These are phyloP conservation scores for Eimeria necatrix DNA, from an alignment of 169 alveolate species.

Conservation along the genomic window DNA sequence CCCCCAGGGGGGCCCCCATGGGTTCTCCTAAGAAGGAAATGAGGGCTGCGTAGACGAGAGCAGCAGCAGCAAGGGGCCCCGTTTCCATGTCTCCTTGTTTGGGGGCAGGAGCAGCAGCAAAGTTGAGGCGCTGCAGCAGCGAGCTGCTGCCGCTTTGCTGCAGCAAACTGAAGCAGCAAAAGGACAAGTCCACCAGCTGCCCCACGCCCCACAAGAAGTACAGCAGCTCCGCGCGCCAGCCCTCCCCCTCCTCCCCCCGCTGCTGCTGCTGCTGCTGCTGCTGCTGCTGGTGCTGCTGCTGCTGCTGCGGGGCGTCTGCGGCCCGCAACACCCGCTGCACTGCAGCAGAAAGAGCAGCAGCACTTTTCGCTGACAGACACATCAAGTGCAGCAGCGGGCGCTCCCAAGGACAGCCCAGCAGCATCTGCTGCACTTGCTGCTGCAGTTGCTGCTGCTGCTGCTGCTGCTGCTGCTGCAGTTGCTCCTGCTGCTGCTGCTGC, in stretches of 20 bases:
- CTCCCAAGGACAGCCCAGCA: not conserved
- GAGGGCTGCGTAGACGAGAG: conserved; percentile 41
- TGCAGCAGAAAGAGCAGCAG: not conserved
- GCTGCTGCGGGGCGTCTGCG: not conserved
- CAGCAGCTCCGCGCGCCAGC: too few relatives aligned
- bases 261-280: conserved; percentile 62
- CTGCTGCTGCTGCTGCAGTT: not conserved
- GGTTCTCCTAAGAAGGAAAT: not conserved
- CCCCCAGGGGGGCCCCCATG: too few relatives aligned
- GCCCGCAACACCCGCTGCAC: not conserved
- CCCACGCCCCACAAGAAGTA: conserved; percentile 12
- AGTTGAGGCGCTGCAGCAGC: conserved; percentile 37
- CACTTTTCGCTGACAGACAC: not conserved
- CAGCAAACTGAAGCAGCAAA: not conserved
- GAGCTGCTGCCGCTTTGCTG: not conserved
- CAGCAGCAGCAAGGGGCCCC: conserved; percentile 8
- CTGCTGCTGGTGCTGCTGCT: conserved; percentile 50
- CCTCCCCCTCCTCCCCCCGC: conserved; percentile 23
- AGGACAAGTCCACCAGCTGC: not conserved
- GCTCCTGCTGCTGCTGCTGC: too few relatives aligned
- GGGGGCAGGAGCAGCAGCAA: conserved; percentile 36
- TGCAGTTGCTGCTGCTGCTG: not conserved
- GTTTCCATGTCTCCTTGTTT: conserved; percentile 58
- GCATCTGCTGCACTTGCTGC: not conserved
- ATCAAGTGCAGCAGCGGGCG: not conserved